Conservation (phyloP, 306 rosid species). For the Prunus persica region Prunus_persica_NCBIv2 NC_034010.1:6753501-6754000, state of each 20-base stretch:
- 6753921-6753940: slow-evolving; percentile 36
- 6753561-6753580: neutral
- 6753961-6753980: neutral
- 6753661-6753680: slow-evolving; percentile 7
- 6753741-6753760: slow-evolving; percentile 27
- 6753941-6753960: neutral
- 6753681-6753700: neutral
- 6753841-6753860: slow-evolving; percentile 37
- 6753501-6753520: neutral
- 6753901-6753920: slow-evolving; percentile 47
- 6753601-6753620: slow-evolving; percentile 21
- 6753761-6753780: neutral
- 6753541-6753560: neutral
- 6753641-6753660: slow-evolving; percentile 28
- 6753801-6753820: slow-evolving; percentile 35
- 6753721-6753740: slow-evolving; percentile 44
- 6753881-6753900: slow-evolving; percentile 43
- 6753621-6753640: neutral
- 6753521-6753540: neutral
- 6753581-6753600: slow-evolving; percentile 19
- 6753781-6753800: too few relatives aligned
- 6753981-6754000: neutral
- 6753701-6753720: slow-evolving; percentile 50
- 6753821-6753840: slow-evolving; percentile 39
- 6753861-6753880: slow-evolving; percentile 40